Percentiles rank a stretch among this genome's conserved stretches.
phyloP scores from a whole-genome alignment of 2,329 filamentous ascomycete species.

The Apiospora saccharicola region DNA sequence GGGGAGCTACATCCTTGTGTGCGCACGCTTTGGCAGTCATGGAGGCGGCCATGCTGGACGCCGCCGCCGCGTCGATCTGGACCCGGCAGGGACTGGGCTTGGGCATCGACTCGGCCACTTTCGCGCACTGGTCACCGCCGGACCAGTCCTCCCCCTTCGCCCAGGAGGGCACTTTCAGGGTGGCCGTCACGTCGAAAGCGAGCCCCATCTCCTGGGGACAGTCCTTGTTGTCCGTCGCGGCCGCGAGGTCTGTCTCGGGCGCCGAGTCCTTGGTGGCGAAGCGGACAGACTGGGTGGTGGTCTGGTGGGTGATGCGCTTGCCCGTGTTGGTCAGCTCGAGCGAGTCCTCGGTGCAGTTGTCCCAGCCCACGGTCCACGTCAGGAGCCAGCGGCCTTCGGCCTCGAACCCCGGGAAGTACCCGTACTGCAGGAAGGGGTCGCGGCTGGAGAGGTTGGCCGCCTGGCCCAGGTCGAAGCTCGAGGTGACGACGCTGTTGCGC shows the following conservation, averaged over 20 bases:
- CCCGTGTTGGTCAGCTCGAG: neutral
- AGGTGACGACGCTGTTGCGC: neutral
- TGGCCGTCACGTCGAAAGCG: neutral
- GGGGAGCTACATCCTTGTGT: neutral
- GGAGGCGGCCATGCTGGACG: constrained; percentile 25
- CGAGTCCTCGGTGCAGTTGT: constrained; percentile 19
- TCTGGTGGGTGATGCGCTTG: neutral
- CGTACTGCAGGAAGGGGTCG: constrained; percentile 15
- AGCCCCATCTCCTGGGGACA: neutral
- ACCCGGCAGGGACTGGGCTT: constrained; percentile 25
- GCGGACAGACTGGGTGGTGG: neutral
- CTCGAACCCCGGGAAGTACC: neutral
- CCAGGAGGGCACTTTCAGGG: neutral
- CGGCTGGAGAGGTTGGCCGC: constrained; percentile 21
- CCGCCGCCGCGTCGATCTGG: constrained; percentile 25
- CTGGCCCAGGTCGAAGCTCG: neutral
- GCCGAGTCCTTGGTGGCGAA: constrained; percentile 13
- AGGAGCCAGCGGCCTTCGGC: constrained; percentile 11
- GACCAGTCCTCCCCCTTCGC: neutral
- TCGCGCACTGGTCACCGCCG: neutral
- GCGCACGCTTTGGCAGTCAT: neutral
- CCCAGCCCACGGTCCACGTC: constrained; percentile 20
- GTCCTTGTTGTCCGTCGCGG: constrained; percentile 26
- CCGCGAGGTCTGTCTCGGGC: constrained; percentile 29
- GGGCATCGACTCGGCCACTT: neutral